Percentiles rank a stretch among this genome's conserved stretches.
Conservation (phyloP, 352 stramenopile genomes). For the Thalassiosira oceanica region DNA sequence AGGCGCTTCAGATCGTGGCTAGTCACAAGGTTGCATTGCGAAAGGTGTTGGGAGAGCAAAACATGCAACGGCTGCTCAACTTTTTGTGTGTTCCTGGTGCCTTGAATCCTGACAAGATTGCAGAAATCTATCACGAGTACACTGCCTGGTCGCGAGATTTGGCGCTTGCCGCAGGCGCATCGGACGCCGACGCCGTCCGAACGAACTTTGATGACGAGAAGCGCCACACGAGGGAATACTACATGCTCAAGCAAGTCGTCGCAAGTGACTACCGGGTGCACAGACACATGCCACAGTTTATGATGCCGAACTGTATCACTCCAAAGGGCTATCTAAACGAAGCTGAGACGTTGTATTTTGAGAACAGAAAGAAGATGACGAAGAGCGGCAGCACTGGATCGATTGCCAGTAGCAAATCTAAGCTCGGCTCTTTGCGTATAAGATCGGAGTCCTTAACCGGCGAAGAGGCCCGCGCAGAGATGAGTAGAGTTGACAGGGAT, state of each 20-base stretch:
- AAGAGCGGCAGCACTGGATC: neutral
- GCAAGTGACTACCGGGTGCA: slow-evolving; percentile 37
- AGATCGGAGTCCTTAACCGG: neutral
- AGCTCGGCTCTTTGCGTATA: neutral
- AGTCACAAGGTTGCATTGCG: slow-evolving; percentile 37
- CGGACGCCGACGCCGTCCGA: slow-evolving; percentile 35
- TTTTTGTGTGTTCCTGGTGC: slow-evolving; percentile 20
- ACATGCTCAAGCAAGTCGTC: slow-evolving; percentile 70
- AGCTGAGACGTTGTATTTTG: slow-evolving; percentile 12
- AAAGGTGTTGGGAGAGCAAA: slow-evolving; percentile 46
- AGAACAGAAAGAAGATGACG: neutral
- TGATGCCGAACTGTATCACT: slow-evolving; percentile 42
- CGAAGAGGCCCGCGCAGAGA: slow-evolving; percentile 32
- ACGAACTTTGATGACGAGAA: slow-evolving; percentile 58
- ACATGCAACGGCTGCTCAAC: slow-evolving; percentile 22
- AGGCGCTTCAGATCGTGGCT: slow-evolving; percentile 42
- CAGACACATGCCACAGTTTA: slow-evolving; percentile 56
- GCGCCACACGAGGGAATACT: slow-evolving; percentile 68
- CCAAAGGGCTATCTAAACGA: slow-evolving; percentile 43
- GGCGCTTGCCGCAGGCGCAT: slow-evolving; percentile 39
- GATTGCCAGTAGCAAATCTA: neutral
- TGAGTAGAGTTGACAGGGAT: slow-evolving; percentile 27
- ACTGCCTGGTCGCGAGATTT: slow-evolving; percentile 41
- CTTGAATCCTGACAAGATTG: slow-evolving; percentile 38
- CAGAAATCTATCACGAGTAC: slow-evolving; percentile 51